phyloP scores from a whole-genome alignment of 1,284 basidiomycete species.

The Trametes versicolor region DNA sequence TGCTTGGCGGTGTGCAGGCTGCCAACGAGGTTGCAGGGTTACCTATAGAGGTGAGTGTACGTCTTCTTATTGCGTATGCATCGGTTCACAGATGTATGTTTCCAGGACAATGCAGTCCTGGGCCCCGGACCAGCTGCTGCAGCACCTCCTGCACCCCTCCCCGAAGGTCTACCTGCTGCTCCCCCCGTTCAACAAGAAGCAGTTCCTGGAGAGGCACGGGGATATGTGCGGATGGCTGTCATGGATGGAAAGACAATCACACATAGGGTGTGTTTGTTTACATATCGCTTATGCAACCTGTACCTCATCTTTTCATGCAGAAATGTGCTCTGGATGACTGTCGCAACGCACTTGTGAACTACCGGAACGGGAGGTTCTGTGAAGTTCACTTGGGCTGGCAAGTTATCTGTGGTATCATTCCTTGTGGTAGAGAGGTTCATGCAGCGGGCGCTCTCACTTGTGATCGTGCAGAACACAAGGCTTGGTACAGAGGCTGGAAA shows the following conservation, averaged over 20 bases:
- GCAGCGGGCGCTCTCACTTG: not conserved
- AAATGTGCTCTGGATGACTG: not conserved
- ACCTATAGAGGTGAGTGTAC: not conserved
- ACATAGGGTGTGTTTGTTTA: not conserved
- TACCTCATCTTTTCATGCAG: not conserved
- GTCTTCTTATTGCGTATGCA: not conserved
- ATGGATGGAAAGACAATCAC: not conserved
- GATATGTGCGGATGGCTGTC: not conserved
- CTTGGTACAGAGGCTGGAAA: not conserved
- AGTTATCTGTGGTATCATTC: not conserved
- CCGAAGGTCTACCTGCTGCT: not conserved
- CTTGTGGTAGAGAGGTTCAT: not conserved
- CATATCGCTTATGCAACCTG: not conserved
- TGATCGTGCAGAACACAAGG: not conserved
- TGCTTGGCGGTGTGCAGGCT: not conserved
- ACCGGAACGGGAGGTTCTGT: not conserved
- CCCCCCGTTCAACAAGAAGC: not conserved
- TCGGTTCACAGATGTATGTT: not conserved
- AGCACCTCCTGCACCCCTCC: too few species aligned
- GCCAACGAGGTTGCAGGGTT: not conserved
- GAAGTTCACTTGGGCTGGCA: not conserved
- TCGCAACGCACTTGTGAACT: not conserved
- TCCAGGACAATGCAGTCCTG: too few species aligned
- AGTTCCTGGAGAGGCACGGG: not conserved
- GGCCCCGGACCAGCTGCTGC: too few species aligned